These are phyloP conservation scores for Monosporozyma unispora DNA, from an alignment of 805 yeast species.

Conservation along the genomic window DNA sequence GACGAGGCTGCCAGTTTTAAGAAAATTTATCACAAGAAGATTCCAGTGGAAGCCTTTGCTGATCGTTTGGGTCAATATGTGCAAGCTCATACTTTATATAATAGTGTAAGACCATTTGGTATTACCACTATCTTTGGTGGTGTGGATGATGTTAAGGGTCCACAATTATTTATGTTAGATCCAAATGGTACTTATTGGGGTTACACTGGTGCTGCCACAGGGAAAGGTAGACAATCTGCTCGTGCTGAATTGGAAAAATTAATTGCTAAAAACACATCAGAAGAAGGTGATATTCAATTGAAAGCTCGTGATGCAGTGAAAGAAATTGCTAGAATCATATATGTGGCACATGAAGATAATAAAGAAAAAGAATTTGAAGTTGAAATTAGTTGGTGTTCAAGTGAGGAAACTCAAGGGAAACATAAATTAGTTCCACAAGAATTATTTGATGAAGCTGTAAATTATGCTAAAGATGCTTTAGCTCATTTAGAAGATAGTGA, in stretches of 20 bases:
- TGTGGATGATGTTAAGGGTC: constrained; percentile 75
- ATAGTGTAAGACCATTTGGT: constrained; percentile 97
- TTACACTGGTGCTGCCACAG: constrained; percentile 92
- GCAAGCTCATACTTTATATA: constrained; percentile 91
- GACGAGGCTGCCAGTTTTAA: constrained; percentile 81
- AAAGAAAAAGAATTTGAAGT: constrained; percentile 95
- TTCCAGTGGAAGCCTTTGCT: constrained; percentile 72
- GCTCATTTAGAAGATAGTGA: constrained; percentile 31
- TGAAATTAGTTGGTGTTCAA: constrained; percentile 84
- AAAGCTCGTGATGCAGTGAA: constrained; percentile 77
- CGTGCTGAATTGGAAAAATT: constrained; percentile 92
- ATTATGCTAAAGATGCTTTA: constrained; percentile 66
- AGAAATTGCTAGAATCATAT: constrained; percentile 88
- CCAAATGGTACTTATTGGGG: constrained; percentile 99
- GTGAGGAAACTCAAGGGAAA: constrained; percentile 63
- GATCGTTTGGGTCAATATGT: constrained; percentile 85
- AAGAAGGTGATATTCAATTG: constrained; percentile 41
- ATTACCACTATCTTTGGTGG: constrained; percentile 90
- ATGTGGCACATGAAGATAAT: constrained; percentile 93
- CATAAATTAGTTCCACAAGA: constrained; percentile 78
- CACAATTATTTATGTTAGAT: constrained; percentile 92
- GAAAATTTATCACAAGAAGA: constrained; percentile 63
- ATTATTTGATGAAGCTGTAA: constrained; percentile 71
- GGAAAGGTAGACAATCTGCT: constrained; percentile 98
- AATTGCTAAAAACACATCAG: constrained; percentile 29